Base-by-base conservation (phyloP, 352 stramenopile genomes). In the Phytophthora niederhauseri region DNA sequence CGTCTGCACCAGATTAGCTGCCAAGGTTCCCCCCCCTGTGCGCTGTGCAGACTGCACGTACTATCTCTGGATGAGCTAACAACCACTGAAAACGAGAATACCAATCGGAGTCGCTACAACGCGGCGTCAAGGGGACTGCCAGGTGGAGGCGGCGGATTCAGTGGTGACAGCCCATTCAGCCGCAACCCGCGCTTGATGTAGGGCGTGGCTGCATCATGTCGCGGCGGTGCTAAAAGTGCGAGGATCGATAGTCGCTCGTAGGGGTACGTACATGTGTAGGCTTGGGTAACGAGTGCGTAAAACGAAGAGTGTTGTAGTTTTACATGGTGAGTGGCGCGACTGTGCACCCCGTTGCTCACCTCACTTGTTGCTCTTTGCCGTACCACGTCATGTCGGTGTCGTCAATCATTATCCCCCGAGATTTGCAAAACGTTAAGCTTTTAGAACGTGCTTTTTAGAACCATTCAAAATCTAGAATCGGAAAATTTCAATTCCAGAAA, bases 1-100 rank as follows among this genome's bases (percentile, higher is more conserved):
- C 61, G 78, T 2, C 41, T 90, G 43, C 85, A 93, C 38, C 65
- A 83, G 52, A 84, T 84, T 26, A 80, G 75, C 53, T 86, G 78
- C 63, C 55, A 70, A 28, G 69, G 87, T 19, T 68, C 82, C 49
- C 81, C 81, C 1, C 81, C 81, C 1, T 93, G 85, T 57, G 61
- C 64, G n/a, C 57, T 93, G 38, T 91, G 83, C 56, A 72, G 68
- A 45, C 36, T 87, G 31, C 75, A 87, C 49, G 57, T 45, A 46
- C 61, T 70, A 31, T 43, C 68, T 24, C 17, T 66, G 50, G 53
- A 50, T 64, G 51, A 57, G 15, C 64, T 68, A 51, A 36, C 48
- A 6, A 12, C 53, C 30, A 61, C 31, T 22, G 53, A 68, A 9
- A 66, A 76, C 51, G 72, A 70, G 43, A 73, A 73, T 57, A 75